These are phyloP conservation scores for Trichosporon ovoides DNA, from an alignment of 1,284 basidiomycete genomes.

Conservation along the genomic window DNA sequence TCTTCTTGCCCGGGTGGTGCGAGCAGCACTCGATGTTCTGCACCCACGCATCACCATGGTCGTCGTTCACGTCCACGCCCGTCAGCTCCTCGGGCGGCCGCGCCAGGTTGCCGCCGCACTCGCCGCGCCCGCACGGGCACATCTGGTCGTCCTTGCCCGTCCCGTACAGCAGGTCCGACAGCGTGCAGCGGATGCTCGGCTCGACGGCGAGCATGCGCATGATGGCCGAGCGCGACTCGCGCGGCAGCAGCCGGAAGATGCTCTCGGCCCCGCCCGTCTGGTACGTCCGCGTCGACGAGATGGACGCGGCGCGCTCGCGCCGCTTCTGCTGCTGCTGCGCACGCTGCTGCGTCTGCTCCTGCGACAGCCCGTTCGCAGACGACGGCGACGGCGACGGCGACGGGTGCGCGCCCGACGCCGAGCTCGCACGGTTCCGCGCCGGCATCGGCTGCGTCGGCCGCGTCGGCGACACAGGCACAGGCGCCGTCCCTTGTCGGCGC, in stretches of 20 bases:
- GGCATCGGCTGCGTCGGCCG: neutral
- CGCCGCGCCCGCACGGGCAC: slow-evolving; percentile 62
- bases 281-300: slow-evolving; percentile 57
- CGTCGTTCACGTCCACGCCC: slow-evolving; percentile 38
- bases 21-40: slow-evolving; percentile 68
- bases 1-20: slow-evolving; percentile 43
- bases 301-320: slow-evolving; percentile 41
- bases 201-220: slow-evolving; percentile 93
- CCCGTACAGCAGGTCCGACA: slow-evolving; percentile 87
- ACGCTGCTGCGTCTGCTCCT: slow-evolving; percentile 12
- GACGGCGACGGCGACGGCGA: too few species aligned
- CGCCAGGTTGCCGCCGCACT: slow-evolving; percentile 49
- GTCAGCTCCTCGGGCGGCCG: slow-evolving; percentile 45
- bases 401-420: slow-evolving; percentile 1
- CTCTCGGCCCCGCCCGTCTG: slow-evolving; percentile 83
- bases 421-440: neutral
- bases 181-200: slow-evolving; percentile 79
- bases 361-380: neutral
- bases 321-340: slow-evolving; percentile 36
- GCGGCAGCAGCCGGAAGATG: slow-evolving; percentile 92
- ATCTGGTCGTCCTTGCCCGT: slow-evolving; percentile 66
- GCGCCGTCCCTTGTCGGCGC: slow-evolving; percentile 23
- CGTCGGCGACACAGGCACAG: neutral
- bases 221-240: slow-evolving; percentile 81
- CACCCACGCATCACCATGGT: slow-evolving; percentile 58